phyloP scores from a whole-genome alignment of 108 stramenopile species.

The Discostella stelligeroides region DNA sequence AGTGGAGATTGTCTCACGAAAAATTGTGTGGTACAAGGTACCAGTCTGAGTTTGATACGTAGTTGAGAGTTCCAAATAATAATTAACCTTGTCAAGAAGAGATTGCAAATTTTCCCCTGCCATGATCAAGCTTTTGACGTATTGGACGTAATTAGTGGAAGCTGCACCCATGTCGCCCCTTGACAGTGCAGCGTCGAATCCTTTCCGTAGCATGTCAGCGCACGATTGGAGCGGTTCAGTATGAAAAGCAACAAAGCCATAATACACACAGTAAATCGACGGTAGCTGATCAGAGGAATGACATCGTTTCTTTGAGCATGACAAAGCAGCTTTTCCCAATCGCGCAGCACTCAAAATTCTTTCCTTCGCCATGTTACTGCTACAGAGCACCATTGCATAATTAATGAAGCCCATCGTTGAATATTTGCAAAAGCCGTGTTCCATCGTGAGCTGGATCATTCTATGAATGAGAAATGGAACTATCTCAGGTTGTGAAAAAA shows the following conservation, averaged over 20 bases:
- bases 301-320: conserved; percentile 8
- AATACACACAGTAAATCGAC: conserved; percentile 6
- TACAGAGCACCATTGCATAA: conserved; percentile 21
- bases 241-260: conserved; percentile 12
- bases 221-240: conserved; percentile 29
- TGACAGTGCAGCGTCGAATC: conserved; percentile 27
- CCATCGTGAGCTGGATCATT: conserved; percentile 35
- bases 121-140: conserved; percentile 9
- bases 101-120: conserved; percentile 22
- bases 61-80: conserved; percentile 18
- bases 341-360: conserved; percentile 7
- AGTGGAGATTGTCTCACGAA: conserved; percentile 21
- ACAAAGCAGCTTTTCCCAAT: conserved; percentile 23
- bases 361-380: background rate
- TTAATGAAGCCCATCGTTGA: conserved; percentile 14
- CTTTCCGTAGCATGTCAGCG: conserved; percentile 25
- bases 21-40: conserved; percentile 3
- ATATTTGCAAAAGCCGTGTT: conserved; percentile 33
- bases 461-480: conserved; percentile 18
- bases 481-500: conserved; percentile 16
- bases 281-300: background rate
- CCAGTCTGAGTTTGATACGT: background rate
- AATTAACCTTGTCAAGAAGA: conserved; percentile 22
- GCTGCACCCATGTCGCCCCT: conserved; percentile 18
- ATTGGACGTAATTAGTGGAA: conserved; percentile 8